Conservation (phyloP, 306 rosid genomes). For the Sesbania bispinosa region DNA sequence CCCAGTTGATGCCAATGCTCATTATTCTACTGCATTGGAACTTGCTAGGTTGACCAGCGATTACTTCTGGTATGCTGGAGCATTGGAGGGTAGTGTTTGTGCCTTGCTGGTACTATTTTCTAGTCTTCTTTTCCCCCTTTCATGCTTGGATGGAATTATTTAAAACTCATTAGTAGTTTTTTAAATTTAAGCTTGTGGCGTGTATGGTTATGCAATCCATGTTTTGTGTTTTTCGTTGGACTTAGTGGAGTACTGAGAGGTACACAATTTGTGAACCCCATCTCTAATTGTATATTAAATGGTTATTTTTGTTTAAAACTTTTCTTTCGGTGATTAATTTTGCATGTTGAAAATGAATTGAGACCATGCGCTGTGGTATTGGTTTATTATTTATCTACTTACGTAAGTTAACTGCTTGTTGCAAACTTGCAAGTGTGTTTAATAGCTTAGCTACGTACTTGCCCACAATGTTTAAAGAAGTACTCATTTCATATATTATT, state of each 20-base stretch:
- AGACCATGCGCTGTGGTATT: neutral
- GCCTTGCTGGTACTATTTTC: constrained; percentile 70
- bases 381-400: neutral
- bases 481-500: neutral
- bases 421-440: neutral
- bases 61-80: constrained; percentile 96
- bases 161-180: neutral
- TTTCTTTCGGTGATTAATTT: neutral
- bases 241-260: neutral
- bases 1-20: constrained; percentile 96
- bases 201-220: neutral
- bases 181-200: neutral
- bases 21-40: constrained; percentile 82
- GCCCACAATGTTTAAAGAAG: neutral
- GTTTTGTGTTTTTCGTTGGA: neutral
- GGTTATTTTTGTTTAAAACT: neutral
- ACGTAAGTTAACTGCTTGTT: neutral
- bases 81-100: constrained; percentile 91
- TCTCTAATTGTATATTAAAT: neutral
- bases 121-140: neutral
- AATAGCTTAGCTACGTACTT: neutral
- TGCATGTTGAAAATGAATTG: neutral
- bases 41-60: constrained; percentile 91
- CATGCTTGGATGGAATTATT: neutral
- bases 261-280: neutral